Base-by-base conservation (phyloP, 306 rosid species). In the Vicia villosa region DNA sequence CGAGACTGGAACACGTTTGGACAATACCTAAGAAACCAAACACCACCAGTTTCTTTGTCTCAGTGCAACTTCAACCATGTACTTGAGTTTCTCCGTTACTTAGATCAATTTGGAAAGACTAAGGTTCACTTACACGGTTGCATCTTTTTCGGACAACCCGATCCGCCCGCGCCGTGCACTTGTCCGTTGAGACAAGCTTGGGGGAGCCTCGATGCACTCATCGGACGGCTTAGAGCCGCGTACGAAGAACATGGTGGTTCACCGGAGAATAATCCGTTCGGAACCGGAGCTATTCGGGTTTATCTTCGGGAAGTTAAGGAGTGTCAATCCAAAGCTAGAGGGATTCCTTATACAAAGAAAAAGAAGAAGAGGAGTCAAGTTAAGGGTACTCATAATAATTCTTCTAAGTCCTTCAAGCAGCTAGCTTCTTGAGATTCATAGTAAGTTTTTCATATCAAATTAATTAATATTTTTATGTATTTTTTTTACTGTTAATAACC, bases 1-100 rank as follows among this genome's bases (percentile, higher is more conserved):
- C 82, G 97, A 7, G 97, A 91, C 75, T 91, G 97, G 97, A 91
- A 91, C 86, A 87, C 97, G 3, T 91, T 89, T 1, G 95, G 97
- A 0, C 96, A 89, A 63, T 92, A 92, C 83, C 50, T 92, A 41
- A 86, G 81, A 76, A 92, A 89, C 46, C 95, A 85, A 46, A 64
- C 87, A 12, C 96, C 96, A 0, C 85, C 96, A 0, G 87, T 92
- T 13, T 66, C 92, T 0, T 68, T 92, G 28, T 78, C 92, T 0
- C 87, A 84, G 65, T 92, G 98, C 80, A 90, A 80, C 83, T 86
- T 77, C 84, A 89, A 80, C 85, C 96, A 92, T 36, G 95, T 92
- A 3, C 83, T 92, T 0, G 98, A 89, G 5, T 92, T 92, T 81
- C 96, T 92, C 2, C 87, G 92, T 5, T 92, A 92, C 83, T 83